Conservation (phyloP, 805 yeast species). For the Kodamaea lidongshanica region DNA sequence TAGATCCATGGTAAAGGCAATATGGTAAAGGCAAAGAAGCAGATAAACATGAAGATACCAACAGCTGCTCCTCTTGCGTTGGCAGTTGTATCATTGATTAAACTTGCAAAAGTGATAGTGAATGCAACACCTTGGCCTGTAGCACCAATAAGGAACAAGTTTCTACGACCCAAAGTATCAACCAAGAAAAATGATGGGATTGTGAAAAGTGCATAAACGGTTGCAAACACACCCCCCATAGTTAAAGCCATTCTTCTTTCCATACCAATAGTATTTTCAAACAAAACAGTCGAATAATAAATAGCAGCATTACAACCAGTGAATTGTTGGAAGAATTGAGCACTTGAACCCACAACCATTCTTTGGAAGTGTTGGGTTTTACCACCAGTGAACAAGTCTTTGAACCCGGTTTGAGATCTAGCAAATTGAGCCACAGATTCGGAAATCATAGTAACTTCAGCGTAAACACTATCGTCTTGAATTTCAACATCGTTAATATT, state of each 20-base stretch:
- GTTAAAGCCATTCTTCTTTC: conserved; percentile 49
- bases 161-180: conserved; percentile 42
- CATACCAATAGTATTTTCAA: conserved; percentile 46
- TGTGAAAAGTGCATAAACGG: conserved; percentile 51
- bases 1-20: conserved; percentile 44
- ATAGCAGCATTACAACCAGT: conserved; percentile 69
- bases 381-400: conserved; percentile 42
- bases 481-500: conserved; percentile 31
- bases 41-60: conserved; percentile 40
- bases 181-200: conserved; percentile 39
- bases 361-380: conserved; percentile 58
- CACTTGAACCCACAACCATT: conserved; percentile 55
- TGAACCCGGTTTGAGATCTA: conserved; percentile 40
- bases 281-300: conserved; percentile 56
- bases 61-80: conserved; percentile 42
- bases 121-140: conserved; percentile 37
- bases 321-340: conserved; percentile 66
- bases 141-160: conserved; percentile 39
- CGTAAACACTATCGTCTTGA: conserved; percentile 35
- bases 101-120: conserved; percentile 37
- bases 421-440: conserved; percentile 47
- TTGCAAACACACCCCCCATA: conserved; percentile 61
- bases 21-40: conserved; percentile 40
- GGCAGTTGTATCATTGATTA: conserved; percentile 25
- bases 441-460: conserved; percentile 39